Percentiles rank a stretch among this genome's conserved stretches.
Conservation (phyloP, 179 eudicot species). For the Vitellaria paradoxa region DNA sequence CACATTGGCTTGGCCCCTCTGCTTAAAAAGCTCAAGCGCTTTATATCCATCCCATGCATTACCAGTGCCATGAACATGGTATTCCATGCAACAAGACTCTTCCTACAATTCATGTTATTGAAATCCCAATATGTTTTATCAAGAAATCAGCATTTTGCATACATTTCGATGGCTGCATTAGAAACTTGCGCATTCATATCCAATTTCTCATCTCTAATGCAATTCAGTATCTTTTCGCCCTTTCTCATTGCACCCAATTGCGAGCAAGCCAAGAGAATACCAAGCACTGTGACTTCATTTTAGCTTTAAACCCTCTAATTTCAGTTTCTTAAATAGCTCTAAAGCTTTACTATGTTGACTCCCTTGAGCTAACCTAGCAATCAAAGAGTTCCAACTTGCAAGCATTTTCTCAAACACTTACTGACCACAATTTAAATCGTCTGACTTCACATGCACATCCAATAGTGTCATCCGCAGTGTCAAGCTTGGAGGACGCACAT, state of each 20-base stretch:
- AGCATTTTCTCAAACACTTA: conserved; percentile 79
- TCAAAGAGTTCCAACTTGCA: conserved; percentile 74
- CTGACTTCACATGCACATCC: conserved; percentile 61
- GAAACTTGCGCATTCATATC: conserved; percentile 56
- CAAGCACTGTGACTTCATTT: conserved; percentile 66
- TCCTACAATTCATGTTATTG: conserved; percentile 44
- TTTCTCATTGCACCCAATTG: conserved; percentile 66
- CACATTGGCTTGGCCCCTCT: conserved; percentile 37
- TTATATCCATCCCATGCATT: conserved; percentile 61
- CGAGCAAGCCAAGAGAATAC: conserved; percentile 75
- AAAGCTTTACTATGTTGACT: conserved; percentile 51
- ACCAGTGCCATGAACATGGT: conserved; percentile 83
- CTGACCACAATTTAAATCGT: conserved; percentile 45
- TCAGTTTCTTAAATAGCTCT: conserved; percentile 40
- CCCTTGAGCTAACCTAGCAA: conserved; percentile 75
- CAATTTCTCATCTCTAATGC: conserved; percentile 27
- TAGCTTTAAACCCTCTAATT: conserved; percentile 36
- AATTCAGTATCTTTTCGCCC: conserved; percentile 52
- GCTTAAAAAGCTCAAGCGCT: conserved; percentile 57
- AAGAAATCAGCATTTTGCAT: conserved; percentile 71
- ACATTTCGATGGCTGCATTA: conserved; percentile 82
- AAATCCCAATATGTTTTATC: conserved; percentile 59
- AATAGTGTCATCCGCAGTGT: conserved; percentile 68
- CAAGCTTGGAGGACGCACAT: conserved; percentile 44
- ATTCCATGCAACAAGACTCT: conserved; percentile 69